Evolutionary conservation across 139 green algal genomes (phyloP).

Genomic region (Asterochloris erici): DNA sequence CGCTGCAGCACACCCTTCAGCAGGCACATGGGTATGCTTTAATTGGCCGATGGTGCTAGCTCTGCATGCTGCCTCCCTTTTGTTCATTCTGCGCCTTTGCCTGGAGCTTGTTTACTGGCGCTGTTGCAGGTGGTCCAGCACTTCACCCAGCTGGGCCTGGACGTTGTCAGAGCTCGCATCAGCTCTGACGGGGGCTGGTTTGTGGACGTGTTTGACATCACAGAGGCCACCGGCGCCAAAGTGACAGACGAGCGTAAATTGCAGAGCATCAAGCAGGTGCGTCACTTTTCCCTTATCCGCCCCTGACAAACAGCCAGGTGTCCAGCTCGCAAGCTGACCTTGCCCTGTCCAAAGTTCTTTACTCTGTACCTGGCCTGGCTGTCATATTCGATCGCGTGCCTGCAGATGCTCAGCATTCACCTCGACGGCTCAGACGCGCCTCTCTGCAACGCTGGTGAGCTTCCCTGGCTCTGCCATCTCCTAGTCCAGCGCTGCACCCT

Average conservation of each 20-base stretch:
- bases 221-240: conserved; percentile 68
- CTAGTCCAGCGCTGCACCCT: background rate
- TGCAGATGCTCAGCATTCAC: conserved; percentile 66
- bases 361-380: background rate
- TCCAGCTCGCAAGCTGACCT: background rate
- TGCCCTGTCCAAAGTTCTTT: background rate
- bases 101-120: background rate
- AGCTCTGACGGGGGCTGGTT: conserved; percentile 95
- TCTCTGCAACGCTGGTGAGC: conserved; percentile 38
- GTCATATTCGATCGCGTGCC: background rate
- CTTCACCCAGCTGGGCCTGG: conserved; percentile 88
- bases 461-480: background rate
- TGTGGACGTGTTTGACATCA: conserved; percentile 91
- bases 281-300: background rate
- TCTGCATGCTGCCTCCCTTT: background rate
- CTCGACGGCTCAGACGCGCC: conserved; percentile 42
- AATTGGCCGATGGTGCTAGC: background rate
- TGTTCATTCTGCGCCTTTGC: background rate
- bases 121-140: conserved; percentile 89
- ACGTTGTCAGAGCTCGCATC: conserved; percentile 79
- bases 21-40: background rate
- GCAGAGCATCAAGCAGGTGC: conserved; percentile 64
- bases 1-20: background rate
- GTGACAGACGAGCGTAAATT: conserved; percentile 77
- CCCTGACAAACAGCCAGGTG: background rate